Evolutionary conservation across 345 rosid species (phyloP).

Genomic region (Lepidium sativum): DNA sequence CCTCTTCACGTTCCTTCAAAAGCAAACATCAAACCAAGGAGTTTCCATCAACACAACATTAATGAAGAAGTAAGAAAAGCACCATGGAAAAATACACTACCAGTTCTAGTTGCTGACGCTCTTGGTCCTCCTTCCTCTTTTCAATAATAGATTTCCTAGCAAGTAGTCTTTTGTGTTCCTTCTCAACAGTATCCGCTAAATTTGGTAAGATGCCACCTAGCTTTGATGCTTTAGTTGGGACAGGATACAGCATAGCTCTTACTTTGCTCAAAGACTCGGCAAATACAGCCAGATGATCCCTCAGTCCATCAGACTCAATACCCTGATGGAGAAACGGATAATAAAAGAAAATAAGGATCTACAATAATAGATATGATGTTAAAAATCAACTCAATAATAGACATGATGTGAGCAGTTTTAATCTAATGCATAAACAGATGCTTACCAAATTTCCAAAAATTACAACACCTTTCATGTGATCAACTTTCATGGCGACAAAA

Average conservation of each 20-base stretch:
- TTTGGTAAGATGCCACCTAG: slow-evolving; percentile 63
- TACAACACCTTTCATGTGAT: slow-evolving; percentile 71
- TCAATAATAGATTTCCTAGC: slow-evolving; percentile 94
- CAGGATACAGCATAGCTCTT: slow-evolving; percentile 63
- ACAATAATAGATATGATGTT: background rate
- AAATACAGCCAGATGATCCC: slow-evolving; percentile 56
- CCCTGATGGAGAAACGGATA: slow-evolving; percentile 35
- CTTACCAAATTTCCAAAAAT: slow-evolving; percentile 64
- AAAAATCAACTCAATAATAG: background rate
- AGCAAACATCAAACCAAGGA: slow-evolving; percentile 4
- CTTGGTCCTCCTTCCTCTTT: slow-evolving; percentile 96
- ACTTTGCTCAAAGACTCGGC: slow-evolving; percentile 80
- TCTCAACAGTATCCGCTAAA: slow-evolving; percentile 72
- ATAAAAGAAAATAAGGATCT: too few species aligned
- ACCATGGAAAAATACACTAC: slow-evolving; percentile 42
- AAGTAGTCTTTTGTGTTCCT: slow-evolving; percentile 87
- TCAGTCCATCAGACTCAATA: slow-evolving; percentile 81
- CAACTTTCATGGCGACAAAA: slow-evolving; percentile 82
- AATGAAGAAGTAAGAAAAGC: background rate
- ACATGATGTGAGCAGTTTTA: background rate
- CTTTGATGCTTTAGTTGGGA: slow-evolving; percentile 61
- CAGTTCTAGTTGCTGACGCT: slow-evolving; percentile 85
- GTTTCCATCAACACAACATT: background rate
- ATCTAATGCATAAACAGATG: background rate
- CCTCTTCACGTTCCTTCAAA: slow-evolving; percentile 86